Evolutionary conservation across 2,329 filamentous ascomycete genomes (phyloP), one percentile per base, ranked within the genome.

Genomic region (Graphilbum ipis-grandicollis): DNA sequence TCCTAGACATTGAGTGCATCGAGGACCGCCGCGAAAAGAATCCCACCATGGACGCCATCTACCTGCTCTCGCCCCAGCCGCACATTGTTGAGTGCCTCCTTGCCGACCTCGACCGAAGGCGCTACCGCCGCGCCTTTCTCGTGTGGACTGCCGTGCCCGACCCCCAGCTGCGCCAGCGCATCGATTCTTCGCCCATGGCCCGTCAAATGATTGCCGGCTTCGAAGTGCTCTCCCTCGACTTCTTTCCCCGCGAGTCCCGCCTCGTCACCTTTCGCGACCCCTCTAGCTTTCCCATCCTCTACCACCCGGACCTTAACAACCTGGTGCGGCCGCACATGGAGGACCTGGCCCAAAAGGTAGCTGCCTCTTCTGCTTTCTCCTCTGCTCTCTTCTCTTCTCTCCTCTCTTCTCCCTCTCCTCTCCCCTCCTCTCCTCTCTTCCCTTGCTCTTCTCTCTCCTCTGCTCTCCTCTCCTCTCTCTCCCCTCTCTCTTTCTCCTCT

Each of bases 1-100:
- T 33, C 41, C 14, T 56, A 93, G 86, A 93, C 58, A 88, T 98
- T 56, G 88, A 96, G 65, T 74, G 74, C 52, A 92, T 98, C 59
- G 86, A 94, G 63, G 75, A 90, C 43, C 76, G 75, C 49, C 75
- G 90, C 52, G 76, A 79, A 34, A 67, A 71, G 52, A 93, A 93
- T 54, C 75, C 77, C 39, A 79, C 83, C 48, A 93, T 93, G 75
- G 90, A 96, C 57, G 90, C 85, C 49, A 75, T 98, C 46, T 98
- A 96, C 60, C 66, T 98, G 42, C 68, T 98, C 39, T 80, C 86
- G 0, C 82, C 90, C 9, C 71, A 82, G 49, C 66, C 83, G 7
- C 81, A 93, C 54, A 83, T 93, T 44, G 79, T 96, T 49, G 88
- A 96, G 50, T 94, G 86, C 53, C 65, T 98, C 33, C 75, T 96